Base-by-base conservation (phyloP, 768 basidiomycete species). In the Hypsizygus marmoreus region DNA sequence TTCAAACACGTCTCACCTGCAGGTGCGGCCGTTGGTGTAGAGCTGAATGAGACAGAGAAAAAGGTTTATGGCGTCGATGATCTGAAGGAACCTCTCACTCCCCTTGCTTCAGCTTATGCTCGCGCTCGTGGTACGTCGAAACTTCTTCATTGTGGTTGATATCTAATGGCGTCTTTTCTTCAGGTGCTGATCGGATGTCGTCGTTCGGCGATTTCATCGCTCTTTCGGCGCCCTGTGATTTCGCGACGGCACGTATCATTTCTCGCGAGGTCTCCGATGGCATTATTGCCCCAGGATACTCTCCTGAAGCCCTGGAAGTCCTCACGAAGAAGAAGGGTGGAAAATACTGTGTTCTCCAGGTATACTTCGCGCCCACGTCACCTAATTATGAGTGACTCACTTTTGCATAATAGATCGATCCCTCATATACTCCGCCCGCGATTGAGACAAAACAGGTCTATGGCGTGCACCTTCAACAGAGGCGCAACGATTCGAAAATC, bases 1-100 rank as follows among this genome's bases (percentile, higher is more conserved):
- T 99, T 98, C 84, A 99, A 99, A 72, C 97, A 99, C 61, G 97
- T 99, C 49, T 98, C 95, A 13, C 97, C 97, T 9, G 97, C 97
- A 2, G 97, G 97, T 40, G 94, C 91, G 5, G 97, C 95, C 20
- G 91, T 97, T 10, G 95, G 94, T 17, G 64, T 97, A 45, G 81
- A 81, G 60, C 77, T 99, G 33, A 77, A 84, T 55, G 86, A 89
- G 22, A 79, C 75, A 0, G 95, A 97, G 69, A 91, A 94, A 61
- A 84, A 88, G 57, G 95, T 98, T 1, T 98, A 97, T 53, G 95
- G 93, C 2, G 95, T 97, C 0, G 94, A 97, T 28, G 97, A 97
- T 58, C 74, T 97, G 47, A 95, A 93, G 61, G 90, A 91, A 60
- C 77, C 86, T 19, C 74, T 99, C 23, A 93, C 94, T 0, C 83